Evolutionary conservation across 2,329 filamentous ascomycete species (phyloP).

Genomic region (Cladosporium sp.): DNA sequence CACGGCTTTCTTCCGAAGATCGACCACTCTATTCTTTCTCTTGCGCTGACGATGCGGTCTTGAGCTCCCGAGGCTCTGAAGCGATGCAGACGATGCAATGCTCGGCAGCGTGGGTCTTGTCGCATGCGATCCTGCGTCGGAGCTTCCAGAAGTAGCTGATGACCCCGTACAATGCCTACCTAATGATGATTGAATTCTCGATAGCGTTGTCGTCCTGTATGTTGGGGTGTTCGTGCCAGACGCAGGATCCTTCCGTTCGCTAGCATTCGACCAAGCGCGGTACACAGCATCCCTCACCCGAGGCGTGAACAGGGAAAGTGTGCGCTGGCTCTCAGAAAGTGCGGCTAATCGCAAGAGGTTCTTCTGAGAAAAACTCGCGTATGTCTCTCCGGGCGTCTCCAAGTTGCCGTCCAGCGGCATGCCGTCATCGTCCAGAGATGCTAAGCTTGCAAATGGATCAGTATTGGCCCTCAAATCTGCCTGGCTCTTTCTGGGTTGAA

Average conservation of each 20-base stretch:
- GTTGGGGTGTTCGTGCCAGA: conserved; percentile 37
- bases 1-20: conserved; percentile 59
- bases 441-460: conserved; percentile 37
- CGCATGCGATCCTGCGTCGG: conserved; percentile 53
- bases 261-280: conserved; percentile 78
- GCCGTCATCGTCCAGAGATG: conserved; percentile 67
- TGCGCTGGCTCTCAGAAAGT: conserved; percentile 81
- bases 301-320: conserved; percentile 84
- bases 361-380: conserved; percentile 91
- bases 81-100: conserved; percentile 48
- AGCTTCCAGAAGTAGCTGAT: conserved; percentile 51
- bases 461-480: conserved; percentile 19
- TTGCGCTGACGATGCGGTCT: conserved; percentile 61
- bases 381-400: conserved; percentile 72
- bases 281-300: conserved; percentile 87
- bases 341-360: conserved; percentile 78
- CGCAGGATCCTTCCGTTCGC: conserved; percentile 59
- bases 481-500: conserved; percentile 43
- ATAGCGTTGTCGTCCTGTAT: conserved; percentile 39
- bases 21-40: conserved; percentile 78
- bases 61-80: conserved; percentile 52
- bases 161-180: conserved; percentile 52
- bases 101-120: conserved; percentile 62
- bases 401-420: conserved; percentile 63
- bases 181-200: conserved; percentile 40